These are phyloP conservation scores for Coelastrella sp. DNA, from an alignment of 139 green algal species.

Conservation along the genomic window DNA sequence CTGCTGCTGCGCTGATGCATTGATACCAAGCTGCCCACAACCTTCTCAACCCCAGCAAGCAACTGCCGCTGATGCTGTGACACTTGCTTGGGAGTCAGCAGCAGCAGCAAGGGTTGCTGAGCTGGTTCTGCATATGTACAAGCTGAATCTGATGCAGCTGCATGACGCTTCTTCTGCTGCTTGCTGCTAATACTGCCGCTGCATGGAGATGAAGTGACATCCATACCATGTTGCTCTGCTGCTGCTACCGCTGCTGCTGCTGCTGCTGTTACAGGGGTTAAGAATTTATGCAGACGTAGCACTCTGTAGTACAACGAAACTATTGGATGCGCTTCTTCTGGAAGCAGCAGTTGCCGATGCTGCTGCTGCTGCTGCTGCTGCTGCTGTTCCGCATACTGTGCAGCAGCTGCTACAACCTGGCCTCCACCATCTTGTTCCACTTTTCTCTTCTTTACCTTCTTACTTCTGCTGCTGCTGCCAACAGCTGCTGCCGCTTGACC, in stretches of 20 bases:
- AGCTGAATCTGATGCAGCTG: conserved; percentile 12
- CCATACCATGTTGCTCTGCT: not conserved
- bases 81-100: not conserved
- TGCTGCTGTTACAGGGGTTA: conserved; percentile 17
- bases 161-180: not conserved
- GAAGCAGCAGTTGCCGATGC: conserved; percentile 1
- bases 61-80: conserved; percentile 28
- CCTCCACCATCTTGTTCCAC: too few relatives aligned
- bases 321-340: not conserved
- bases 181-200: not conserved
- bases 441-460: not conserved
- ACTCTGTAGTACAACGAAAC: conserved; percentile 8
- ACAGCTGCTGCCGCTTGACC: conserved; percentile 2
- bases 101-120: not conserved
- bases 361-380: conserved; percentile 25
- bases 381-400: not conserved
- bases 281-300: too few relatives aligned
- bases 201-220: too few relatives aligned
- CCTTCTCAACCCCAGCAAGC: not conserved
- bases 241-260: not conserved
- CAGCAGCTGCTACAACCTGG: conserved; percentile 10
- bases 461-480: not conserved
- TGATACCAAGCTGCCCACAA: not conserved
- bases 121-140: conserved; percentile 6
- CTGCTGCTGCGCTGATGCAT: not conserved